Evolutionary conservation across 495 filamentous ascomycete genomes (phyloP).

Genomic region (Penicillium pulvis): DNA sequence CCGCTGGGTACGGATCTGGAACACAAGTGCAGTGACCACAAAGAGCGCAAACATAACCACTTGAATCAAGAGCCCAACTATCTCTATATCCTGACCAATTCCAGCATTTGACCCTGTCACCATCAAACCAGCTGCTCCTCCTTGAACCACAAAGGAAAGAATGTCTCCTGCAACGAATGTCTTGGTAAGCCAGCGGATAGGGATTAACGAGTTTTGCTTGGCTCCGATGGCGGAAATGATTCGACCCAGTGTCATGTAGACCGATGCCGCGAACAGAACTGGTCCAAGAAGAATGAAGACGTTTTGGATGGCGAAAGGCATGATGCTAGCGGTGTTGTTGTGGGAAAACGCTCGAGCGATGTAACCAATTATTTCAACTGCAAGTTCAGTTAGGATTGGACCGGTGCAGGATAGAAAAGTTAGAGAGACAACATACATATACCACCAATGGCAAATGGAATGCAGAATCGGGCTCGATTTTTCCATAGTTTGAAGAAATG

Average conservation of each 20-base stretch:
- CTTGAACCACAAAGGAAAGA: slow-evolving; percentile 29
- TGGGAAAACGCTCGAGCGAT: not conserved
- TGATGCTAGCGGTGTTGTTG: not conserved
- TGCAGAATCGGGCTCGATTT: too few relatives aligned
- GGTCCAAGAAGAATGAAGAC: not conserved
- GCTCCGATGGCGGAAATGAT: not conserved
- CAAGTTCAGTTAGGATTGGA: too few relatives aligned
- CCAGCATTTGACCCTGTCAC: too few relatives aligned
- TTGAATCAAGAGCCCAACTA: too few relatives aligned
- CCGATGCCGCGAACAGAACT: not conserved
- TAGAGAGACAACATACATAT: too few relatives aligned
- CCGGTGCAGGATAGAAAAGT: too few relatives aligned
- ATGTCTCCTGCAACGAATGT: slow-evolving; percentile 37
- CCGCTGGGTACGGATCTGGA: too few relatives aligned
- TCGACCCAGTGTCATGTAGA: not conserved
- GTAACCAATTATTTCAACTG: not conserved
- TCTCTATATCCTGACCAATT: too few relatives aligned
- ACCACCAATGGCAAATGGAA: too few relatives aligned
- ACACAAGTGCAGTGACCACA: too few relatives aligned
- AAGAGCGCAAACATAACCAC: too few relatives aligned
- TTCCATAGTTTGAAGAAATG: too few relatives aligned
- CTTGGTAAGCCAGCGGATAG: slow-evolving; percentile 24
- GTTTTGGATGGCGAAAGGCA: not conserved
- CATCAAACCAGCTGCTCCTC: slow-evolving; percentile 9
- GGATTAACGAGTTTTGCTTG: slow-evolving; percentile 27